Base-by-base conservation (phyloP, 768 basidiomycete species). In the Mycena vulgaris region DNA sequence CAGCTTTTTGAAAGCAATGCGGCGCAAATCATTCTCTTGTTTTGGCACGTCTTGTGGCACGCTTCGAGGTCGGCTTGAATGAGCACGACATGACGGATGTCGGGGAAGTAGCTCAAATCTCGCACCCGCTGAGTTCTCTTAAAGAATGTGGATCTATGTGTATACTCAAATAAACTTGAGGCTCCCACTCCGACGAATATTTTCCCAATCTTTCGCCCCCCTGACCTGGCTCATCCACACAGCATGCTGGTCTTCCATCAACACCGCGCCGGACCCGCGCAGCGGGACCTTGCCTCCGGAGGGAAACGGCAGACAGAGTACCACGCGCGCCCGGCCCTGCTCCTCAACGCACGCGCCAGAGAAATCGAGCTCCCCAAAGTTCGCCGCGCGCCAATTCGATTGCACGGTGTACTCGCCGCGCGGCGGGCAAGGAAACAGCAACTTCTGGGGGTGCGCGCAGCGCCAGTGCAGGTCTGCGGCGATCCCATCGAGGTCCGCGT, bases 201-300 rank as follows among this genome's bases (percentile, higher is more conserved):
- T 5, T 48, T 55, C 63, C 69, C 69, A 70, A 2, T 70, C 64
- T 45, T 66, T 70, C 37, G 3, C 31, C 0, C 64, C 69, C 28
- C 59, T 52, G 21, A 61, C 23, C 30, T 66, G 52, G 39, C 21
- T 17, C 69, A 66, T 62, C 69, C 69, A 70, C 13, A 70, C 19
- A 10, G 52, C 52, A 27, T 61, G 45, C 19, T 66, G 64, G 25
- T 70, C 69, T 23, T 70, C 69, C 57, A 70, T 61, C n/a, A 66
- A 33, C 10, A 66, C n/a, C 52, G 27, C 51, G 9, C 69, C 64
- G 4, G 16, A 23, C 8, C 63, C 69, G 9, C 63, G 40, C 31
- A 66, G 25, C n/a, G 69, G 69, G 28, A 53, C n/a, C 35, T 57
- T 49, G 4, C 27, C 53, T 4, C 63, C 47, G 4, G n/a, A 25